Evolutionary conservation across 192 early-diverging fungal genomes (phyloP).

Genomic region (Backusella circina): DNA sequence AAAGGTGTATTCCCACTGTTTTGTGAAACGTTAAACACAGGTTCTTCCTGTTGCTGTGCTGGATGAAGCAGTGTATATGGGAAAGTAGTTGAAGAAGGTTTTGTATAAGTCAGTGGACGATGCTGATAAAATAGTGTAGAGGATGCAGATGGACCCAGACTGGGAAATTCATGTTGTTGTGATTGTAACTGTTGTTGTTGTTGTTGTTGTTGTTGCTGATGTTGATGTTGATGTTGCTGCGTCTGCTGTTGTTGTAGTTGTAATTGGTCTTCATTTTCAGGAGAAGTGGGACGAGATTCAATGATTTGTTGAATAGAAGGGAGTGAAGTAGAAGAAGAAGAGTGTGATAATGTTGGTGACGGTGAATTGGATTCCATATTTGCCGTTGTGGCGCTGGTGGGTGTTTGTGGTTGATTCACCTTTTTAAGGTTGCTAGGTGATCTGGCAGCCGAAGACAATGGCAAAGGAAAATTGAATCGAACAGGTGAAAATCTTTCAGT

Average conservation of each 20-base stretch:
- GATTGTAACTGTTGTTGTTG: neutral
- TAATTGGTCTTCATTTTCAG: neutral
- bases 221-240: neutral
- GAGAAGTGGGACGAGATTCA: slow-evolving; percentile 8
- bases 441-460: slow-evolving; percentile 2
- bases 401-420: neutral
- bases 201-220: neutral
- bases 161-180: neutral
- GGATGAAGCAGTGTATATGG: slow-evolving; percentile 18
- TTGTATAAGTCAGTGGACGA: slow-evolving; percentile 11
- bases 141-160: neutral
- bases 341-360: neutral
- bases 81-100: neutral
- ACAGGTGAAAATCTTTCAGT: neutral
- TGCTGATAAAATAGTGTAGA: slow-evolving; percentile 26
- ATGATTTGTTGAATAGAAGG: slow-evolving; percentile 20
- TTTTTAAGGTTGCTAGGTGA: slow-evolving; percentile 1
- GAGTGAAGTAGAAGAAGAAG: slow-evolving; percentile 2
- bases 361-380: neutral
- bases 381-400: neutral
- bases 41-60: neutral
- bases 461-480: slow-evolving; percentile 1
- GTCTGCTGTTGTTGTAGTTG: neutral
- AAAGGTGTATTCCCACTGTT: neutral
- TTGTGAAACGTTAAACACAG: neutral